phyloP scores from a whole-genome alignment of 345 rosid species.

The Gossypioides kirkii region DNA sequence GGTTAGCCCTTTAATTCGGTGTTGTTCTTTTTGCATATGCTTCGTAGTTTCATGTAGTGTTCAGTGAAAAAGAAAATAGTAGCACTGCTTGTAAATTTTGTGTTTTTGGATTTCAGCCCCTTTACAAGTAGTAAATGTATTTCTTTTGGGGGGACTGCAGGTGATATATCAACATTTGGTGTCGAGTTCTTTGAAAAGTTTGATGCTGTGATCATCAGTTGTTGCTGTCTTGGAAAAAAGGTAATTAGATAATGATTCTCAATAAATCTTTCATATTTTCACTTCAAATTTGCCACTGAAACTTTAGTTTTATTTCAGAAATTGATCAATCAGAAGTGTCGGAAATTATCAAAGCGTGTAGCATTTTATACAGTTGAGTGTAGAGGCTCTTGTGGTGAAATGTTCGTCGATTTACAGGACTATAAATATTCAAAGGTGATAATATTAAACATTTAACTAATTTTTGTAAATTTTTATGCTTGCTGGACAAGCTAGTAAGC shows the following conservation, averaged over 20 bases:
- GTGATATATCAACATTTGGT: conserved; percentile 53
- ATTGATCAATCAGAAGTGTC: conserved; percentile 69
- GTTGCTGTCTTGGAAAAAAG: conserved; percentile 52
- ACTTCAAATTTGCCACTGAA: not conserved
- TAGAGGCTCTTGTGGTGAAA: conserved; percentile 81
- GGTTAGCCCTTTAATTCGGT: not conserved
- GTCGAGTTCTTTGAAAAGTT: conserved; percentile 62
- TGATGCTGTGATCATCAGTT: conserved; percentile 70
- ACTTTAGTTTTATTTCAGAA: conserved; percentile 37
- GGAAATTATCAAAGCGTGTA: conserved; percentile 58
- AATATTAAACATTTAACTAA: not conserved
- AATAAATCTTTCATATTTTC: not conserved
- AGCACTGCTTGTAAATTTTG: not conserved
- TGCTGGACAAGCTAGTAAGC: not conserved
- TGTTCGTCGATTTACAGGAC: conserved; percentile 77
- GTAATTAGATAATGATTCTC: conserved; percentile 14
- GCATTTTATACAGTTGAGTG: conserved; percentile 85
- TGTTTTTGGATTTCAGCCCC: not conserved
- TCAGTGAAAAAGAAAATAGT: not conserved
- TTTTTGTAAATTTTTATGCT: not conserved
- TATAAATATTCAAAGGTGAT: conserved; percentile 57
- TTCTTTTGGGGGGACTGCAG: conserved; percentile 27
- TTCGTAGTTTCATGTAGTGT: not conserved
- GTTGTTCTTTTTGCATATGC: not conserved
- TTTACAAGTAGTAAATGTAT: not conserved